Evolutionary conservation across 305 asterid genomes (phyloP).

Genomic region (Solanum aculeatissimum): DNA sequence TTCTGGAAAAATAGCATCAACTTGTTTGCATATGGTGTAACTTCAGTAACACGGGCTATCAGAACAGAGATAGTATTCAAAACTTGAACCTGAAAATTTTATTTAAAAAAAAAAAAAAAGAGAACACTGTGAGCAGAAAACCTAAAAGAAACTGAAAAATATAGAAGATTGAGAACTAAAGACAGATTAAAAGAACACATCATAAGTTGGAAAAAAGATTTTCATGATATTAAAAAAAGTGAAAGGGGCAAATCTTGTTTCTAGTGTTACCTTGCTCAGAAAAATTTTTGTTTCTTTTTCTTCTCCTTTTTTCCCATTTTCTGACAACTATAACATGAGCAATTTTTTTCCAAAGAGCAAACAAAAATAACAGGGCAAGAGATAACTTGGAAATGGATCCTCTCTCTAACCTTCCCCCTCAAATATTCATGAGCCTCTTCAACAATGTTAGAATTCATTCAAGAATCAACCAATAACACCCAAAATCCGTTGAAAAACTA

Average conservation of each 20-base stretch:
- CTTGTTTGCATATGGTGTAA: conserved; percentile 72
- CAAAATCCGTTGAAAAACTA: background rate
- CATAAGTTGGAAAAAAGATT: background rate
- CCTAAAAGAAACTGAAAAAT: background rate
- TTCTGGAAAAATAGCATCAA: conserved; percentile 78
- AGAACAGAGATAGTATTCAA: conserved; percentile 78
- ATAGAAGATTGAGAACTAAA: background rate
- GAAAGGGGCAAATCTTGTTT: background rate
- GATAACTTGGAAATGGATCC: background rate
- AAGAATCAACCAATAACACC: background rate
- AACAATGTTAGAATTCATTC: background rate
- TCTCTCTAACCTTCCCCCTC: background rate
- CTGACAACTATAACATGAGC: background rate
- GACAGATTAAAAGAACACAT: background rate
- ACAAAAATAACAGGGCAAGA: background rate
- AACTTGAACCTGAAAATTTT: conserved; percentile 73
- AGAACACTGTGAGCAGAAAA: background rate
- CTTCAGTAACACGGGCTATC: conserved; percentile 62
- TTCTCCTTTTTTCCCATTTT: background rate
- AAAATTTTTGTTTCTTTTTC: background rate
- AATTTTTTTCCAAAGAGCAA: background rate
- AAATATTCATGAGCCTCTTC: background rate
- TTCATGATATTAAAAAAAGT: background rate
- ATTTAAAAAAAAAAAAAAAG: background rate
- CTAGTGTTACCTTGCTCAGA: background rate